phyloP scores from a whole-genome alignment of 1,284 basidiomycete genomes.

The Schizophyllum amplum region DNA sequence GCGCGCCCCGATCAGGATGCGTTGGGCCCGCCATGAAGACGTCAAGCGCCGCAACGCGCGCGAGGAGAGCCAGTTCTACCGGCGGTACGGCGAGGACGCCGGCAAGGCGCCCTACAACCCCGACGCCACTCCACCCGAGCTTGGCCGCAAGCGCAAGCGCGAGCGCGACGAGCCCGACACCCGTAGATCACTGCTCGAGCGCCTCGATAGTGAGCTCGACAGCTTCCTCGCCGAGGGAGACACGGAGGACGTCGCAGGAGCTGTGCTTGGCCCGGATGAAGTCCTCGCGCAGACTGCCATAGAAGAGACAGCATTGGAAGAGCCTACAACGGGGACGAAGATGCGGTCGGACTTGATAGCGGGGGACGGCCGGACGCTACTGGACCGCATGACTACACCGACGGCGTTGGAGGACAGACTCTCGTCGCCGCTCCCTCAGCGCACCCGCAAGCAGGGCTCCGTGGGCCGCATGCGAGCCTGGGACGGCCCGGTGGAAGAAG shows the following conservation, averaged over 20 bases:
- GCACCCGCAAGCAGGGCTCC: constrained; percentile 18
- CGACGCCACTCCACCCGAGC: constrained; percentile 20
- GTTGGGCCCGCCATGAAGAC: constrained; percentile 62
- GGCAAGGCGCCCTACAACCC: constrained; percentile 44
- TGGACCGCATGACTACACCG: constrained; percentile 45
- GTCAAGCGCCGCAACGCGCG: constrained; percentile 68
- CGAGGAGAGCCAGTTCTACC: constrained; percentile 65
- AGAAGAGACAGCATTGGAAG: constrained; percentile 18
- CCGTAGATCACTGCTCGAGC: constrained; percentile 24
- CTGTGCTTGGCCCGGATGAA: constrained; percentile 2
- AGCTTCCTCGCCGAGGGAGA: constrained; percentile 46
- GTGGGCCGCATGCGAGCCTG: not conserved
- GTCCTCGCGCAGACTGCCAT: constrained; percentile 9
- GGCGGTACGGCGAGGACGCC: constrained; percentile 55
- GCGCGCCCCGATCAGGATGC: constrained; percentile 56
- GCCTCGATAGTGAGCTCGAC: constrained; percentile 57
- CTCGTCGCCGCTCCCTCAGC: constrained; percentile 33
- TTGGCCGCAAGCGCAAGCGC: constrained; percentile 26
- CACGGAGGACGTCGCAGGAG: constrained; percentile 18
- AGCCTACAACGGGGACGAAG: constrained; percentile 43
- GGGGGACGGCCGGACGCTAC: constrained; percentile 36
- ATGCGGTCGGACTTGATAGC: constrained; percentile 59
- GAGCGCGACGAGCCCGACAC: constrained; percentile 19
- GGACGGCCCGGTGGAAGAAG: constrained; percentile 1
- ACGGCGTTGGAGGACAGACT: constrained; percentile 34